These are phyloP conservation scores for Conringia planisiliqua DNA, from an alignment of 345 rosid species.

Conservation along the genomic window DNA sequence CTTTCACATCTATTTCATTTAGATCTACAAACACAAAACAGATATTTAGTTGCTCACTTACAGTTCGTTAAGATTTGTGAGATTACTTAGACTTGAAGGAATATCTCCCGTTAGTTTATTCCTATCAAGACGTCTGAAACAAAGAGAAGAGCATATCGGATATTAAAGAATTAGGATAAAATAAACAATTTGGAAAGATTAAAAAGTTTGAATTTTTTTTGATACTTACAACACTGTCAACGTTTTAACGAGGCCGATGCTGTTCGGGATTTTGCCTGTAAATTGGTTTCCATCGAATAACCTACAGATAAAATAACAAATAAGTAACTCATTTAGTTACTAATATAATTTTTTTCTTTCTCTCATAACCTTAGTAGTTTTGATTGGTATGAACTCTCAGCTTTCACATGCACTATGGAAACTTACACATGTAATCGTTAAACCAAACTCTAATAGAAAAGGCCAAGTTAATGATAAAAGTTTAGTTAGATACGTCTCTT, in stretches of 20 bases:
- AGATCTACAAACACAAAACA: not conserved
- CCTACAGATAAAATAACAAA: constrained; percentile 34
- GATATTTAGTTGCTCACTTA: constrained; percentile 38
- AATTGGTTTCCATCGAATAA: constrained; percentile 72
- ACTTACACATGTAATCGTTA: no score
- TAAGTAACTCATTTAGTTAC: not conserved
- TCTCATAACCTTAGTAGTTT: not conserved
- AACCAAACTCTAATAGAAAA: no score
- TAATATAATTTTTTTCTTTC: not conserved
- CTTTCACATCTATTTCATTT: not conserved
- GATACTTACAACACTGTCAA: constrained; percentile 74
- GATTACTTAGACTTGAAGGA: constrained; percentile 60
- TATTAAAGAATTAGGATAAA: not conserved
- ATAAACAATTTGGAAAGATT: not conserved
- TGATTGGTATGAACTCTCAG: not conserved
- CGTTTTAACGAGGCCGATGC: constrained; percentile 52
- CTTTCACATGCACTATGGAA: not conserved
- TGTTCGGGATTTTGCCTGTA: constrained; percentile 53
- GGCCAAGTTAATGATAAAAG: no score
- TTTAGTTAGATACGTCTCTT: no score
- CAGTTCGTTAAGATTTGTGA: constrained; percentile 51
- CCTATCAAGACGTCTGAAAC: constrained; percentile 70
- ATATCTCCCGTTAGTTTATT: constrained; percentile 50
- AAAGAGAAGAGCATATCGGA: constrained; percentile 10
- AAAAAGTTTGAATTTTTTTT: not conserved